Conservation (phyloP, 2,329 filamentous ascomycete species). For the Malbranchea cinnamomea region DNA sequence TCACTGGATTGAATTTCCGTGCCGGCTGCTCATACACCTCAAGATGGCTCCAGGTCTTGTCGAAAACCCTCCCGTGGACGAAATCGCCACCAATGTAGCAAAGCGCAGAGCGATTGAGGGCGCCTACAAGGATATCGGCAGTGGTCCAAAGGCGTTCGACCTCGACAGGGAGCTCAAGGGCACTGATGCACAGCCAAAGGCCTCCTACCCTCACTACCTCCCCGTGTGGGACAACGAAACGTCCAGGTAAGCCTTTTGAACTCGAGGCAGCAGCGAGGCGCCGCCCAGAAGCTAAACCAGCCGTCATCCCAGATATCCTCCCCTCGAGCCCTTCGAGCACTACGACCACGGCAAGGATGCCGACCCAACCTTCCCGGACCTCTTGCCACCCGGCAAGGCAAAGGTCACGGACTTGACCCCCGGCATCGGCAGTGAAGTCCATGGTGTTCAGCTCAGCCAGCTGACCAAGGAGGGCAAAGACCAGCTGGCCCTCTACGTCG, state of each 20-base stretch:
- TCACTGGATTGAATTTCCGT: too few species aligned
- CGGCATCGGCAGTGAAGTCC: slow-evolving; percentile 57
- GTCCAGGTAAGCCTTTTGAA: slow-evolving; percentile 14
- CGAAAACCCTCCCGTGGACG: too few species aligned
- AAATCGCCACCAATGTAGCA: too few species aligned
- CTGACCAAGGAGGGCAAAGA: slow-evolving; percentile 56
- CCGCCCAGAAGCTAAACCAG: neutral
- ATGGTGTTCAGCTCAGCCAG: slow-evolving; percentile 54
- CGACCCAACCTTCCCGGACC: slow-evolving; percentile 52
- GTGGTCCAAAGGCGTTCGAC: slow-evolving; percentile 20
- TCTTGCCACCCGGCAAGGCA: slow-evolving; percentile 36
- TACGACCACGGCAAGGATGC: slow-evolving; percentile 64
- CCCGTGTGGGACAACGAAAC: slow-evolving; percentile 52
- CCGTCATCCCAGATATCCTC: slow-evolving; percentile 23
- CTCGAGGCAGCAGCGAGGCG: neutral
- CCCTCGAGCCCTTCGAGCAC: slow-evolving; percentile 55
- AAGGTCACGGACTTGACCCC: slow-evolving; percentile 51
- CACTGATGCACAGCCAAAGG: slow-evolving; percentile 37
- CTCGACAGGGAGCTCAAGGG: slow-evolving; percentile 40
- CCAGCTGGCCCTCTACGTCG: slow-evolving; percentile 46
- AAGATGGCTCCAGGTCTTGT: slow-evolving; percentile 25
- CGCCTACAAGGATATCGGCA: slow-evolving; percentile 21
- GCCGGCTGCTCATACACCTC: too few species aligned
- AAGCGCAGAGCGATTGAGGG: slow-evolving; percentile 17
- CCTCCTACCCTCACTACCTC: slow-evolving; percentile 57